phyloP scores from a whole-genome alignment of 2,329 filamentous ascomycete genomes.

The Thielaviopsis ethacetica region DNA sequence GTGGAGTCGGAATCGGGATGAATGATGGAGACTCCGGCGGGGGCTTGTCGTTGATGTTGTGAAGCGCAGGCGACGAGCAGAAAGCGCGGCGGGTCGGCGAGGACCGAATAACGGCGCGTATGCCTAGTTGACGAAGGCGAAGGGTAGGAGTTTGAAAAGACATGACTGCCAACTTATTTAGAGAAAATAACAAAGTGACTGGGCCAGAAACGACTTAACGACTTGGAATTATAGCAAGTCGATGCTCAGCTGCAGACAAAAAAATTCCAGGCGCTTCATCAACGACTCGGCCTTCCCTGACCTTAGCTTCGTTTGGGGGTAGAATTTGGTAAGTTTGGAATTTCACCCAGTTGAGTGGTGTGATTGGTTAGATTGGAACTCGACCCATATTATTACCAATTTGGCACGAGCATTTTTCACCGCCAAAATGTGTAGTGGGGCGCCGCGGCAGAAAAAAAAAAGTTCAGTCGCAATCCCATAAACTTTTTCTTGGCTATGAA shows the following conservation, averaged over 20 bases:
- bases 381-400: background rate
- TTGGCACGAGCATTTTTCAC: conserved; percentile 1
- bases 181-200: background rate
- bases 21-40: conserved; percentile 79
- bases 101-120: background rate
- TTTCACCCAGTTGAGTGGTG: background rate
- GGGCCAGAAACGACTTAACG: background rate
- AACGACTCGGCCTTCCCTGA: too few species aligned
- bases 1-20: conserved; percentile 62
- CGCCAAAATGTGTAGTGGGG: conserved; percentile 13
- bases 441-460: conserved; percentile 18
- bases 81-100: background rate
- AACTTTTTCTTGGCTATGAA: conserved; percentile 3
- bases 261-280: background rate
- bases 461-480: conserved; percentile 5
- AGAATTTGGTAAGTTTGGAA: background rate
- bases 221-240: background rate
- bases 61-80: conserved; percentile 13
- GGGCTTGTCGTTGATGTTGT: conserved; percentile 21
- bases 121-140: background rate
- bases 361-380: conserved; percentile 1
- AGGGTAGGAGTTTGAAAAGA: background rate
- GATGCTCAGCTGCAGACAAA: background rate
- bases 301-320: background rate
- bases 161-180: background rate